These are phyloP conservation scores for Penicillium verhagenii DNA, from an alignment of 495 filamentous ascomycete species.

Conservation along the genomic window DNA sequence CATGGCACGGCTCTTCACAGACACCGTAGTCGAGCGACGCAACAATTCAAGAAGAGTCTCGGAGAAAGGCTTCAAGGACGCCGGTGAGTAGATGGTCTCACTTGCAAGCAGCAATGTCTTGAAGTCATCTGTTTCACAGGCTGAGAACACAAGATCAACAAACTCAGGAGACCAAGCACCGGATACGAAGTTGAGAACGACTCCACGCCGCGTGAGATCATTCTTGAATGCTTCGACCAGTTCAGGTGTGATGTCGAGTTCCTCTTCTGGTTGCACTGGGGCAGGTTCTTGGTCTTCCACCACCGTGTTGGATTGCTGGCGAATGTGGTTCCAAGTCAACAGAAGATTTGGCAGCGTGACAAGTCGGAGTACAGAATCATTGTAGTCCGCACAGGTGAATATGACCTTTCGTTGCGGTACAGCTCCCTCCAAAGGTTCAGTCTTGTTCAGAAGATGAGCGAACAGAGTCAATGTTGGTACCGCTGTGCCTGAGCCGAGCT, in stretches of 20 bases:
- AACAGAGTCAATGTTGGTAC: conserved; percentile 79
- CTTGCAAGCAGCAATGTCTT: conserved; percentile 70
- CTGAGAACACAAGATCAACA: conserved; percentile 51
- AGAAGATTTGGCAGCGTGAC: conserved; percentile 89
- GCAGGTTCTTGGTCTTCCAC: conserved; percentile 10
- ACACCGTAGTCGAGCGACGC: conserved; percentile 46
- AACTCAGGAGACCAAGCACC: conserved; percentile 80
- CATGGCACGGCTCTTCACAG: conserved; percentile 57
- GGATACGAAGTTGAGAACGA: conserved; percentile 72
- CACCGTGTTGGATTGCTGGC: conserved; percentile 18
- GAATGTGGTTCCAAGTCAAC: conserved; percentile 64
- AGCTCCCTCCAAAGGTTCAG: conserved; percentile 16
- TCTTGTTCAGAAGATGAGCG: conserved; percentile 58
- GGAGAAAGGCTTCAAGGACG: conserved; percentile 69
- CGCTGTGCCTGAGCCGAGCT: conserved; percentile 92
- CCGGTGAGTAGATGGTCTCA: conserved; percentile 93
- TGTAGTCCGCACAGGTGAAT: conserved; percentile 87
- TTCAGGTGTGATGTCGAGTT: conserved; percentile 69
- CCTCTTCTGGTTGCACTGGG: conserved; percentile 49
- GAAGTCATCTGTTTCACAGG: conserved; percentile 4
- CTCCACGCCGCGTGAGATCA: conserved; percentile 53
- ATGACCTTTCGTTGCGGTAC: conserved; percentile 38
- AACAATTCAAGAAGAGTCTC: conserved; percentile 67
- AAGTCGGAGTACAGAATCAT: conserved; percentile 76
- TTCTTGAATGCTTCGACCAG: conserved; percentile 61